Evolutionary conservation across 139 green algal genomes (phyloP), one percentile per base, ranked within the genome.

Genomic region (Micractinium sp.): DNA sequence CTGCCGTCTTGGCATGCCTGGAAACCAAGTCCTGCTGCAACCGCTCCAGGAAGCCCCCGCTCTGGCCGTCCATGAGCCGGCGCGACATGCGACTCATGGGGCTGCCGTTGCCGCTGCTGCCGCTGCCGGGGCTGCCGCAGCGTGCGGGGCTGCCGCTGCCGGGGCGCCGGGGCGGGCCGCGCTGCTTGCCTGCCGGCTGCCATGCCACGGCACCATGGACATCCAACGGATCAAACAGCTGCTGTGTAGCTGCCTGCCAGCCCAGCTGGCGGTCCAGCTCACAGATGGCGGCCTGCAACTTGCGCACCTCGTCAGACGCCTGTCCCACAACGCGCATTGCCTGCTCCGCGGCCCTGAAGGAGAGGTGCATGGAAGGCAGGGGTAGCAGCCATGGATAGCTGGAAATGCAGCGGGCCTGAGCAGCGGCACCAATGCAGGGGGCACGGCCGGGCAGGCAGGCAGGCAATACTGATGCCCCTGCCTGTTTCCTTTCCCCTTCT

Each of bases 271-370:
- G 73, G 75, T 95, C 94, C 41, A 94, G 90, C 67, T 94, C 90
- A 27, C 83, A 66, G 47, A 97, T 90, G 79, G 92, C 85, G 3
- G 92, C 93, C 66, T 91, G 78, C 69, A 96, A 87, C 85, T 92
- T 90, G 35, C 89, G 82, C 36, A 95, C 92, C 76, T 96, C 94
- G 0, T 93, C 89, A 0, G 39, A 61, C 22, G 90, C 92, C 81
- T 95, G 89, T 0, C 87, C 77, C 38, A 91, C 90, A 36, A 85
- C 92, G 66, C 92, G 87, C 75, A 61, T 14, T 7, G 94, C 92
- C 90, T 94, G 87, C 56, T 90, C 77, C 53, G 88, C 88, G 18
- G 53, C 56, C 85, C 88, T 94, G 87, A 16, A 20, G 67, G n/a
- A 77, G 14, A 39, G 31, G 71, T 38, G 3, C 31, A 23, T 15